Base-by-base conservation (phyloP, 164 flowering plant genomes). In the Vitis amurensis region DNA sequence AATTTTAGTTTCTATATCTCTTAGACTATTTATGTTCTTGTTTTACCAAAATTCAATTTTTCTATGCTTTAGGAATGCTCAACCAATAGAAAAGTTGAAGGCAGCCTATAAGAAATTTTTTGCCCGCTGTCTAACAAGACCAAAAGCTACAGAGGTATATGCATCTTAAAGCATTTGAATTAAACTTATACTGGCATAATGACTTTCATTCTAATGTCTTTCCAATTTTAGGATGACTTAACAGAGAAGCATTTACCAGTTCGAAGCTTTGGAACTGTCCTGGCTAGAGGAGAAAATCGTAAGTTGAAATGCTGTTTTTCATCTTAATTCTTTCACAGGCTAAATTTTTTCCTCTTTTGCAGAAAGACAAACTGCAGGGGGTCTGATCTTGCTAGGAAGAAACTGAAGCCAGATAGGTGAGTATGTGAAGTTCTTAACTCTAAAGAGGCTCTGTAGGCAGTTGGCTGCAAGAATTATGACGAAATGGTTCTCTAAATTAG, bases 261-360 rank as follows among this genome's bases (percentile, higher is more conserved):
- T 55, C 79, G 98, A 73, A 89, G 89, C 79, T 94, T 94, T 83
- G 99, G 99, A 74, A 94, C 93, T 23, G 74, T 88, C 61, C 76
- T 95, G 67, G 64, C 87, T 51, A 75, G 73, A 15, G 86, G 73
- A 68, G 91, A 83, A 62, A 77, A 79, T 48, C 71, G 95, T 91
- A 80, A 81, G 88, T 73, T 49, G 51, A 37, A 44, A 23, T 31
- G 19, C 16, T 63, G 23, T 63, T 73, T 49, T 61, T 17, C 55
- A 31, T 14, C 15, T 8, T 67, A 51, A 63, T 49, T n/a, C 57
- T 57, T 37, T 10, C 56, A 11, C 61, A 60, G 48, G 62, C 67
- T 67, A 52, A 31, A 47, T 9, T 58, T 64, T 50, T 62, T 76
- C 49, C 60, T 48, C 48, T 76, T 9, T 70, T 68, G 68, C 83